Evolutionary conservation across 495 filamentous ascomycete species (phyloP).

Genomic region (Aspergillus saccharolyticus): DNA sequence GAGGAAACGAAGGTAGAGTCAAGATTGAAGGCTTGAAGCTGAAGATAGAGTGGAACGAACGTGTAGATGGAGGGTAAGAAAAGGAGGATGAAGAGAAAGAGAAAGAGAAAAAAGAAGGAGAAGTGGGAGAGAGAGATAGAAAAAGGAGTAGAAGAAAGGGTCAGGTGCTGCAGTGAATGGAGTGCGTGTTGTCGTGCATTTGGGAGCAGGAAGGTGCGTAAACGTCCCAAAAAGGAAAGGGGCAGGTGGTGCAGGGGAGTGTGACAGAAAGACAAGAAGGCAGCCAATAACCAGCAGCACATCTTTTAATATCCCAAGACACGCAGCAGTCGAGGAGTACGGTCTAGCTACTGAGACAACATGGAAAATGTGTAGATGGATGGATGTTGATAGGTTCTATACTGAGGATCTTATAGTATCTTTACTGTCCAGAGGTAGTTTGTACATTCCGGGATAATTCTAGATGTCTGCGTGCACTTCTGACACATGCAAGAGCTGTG

Average conservation of each 20-base stretch:
- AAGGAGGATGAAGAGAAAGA: slow-evolving; percentile 2
- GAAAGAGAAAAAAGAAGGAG: neutral
- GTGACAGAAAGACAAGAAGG: neutral
- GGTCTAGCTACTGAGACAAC: neutral
- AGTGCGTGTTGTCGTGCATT: slow-evolving; percentile 1
- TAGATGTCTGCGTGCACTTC: neutral
- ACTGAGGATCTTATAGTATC: neutral
- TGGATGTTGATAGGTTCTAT: too few relatives aligned
- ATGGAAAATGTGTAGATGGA: neutral
- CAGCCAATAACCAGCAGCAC: neutral
- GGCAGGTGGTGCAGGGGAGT: neutral
- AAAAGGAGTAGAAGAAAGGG: neutral
- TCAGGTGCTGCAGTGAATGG: slow-evolving; percentile 11
- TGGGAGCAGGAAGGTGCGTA: slow-evolving; percentile 20
- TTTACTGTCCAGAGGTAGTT: neutral
- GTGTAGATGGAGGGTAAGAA: neutral
- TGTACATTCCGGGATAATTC: neutral
- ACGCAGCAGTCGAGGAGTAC: neutral
- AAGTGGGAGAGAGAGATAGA: neutral
- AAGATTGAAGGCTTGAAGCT: neutral
- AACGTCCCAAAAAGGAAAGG: slow-evolving; percentile 8
- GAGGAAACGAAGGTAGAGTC: neutral
- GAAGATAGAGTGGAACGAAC: neutral
- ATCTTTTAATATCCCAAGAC: neutral
- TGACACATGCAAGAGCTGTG: too few relatives aligned